A percentile compares a stretch with the other conserved stretches of the same genome.
These are phyloP conservation scores for Debaryomyces robertsiae DNA, from an alignment of 1,139 yeast genomes.

Conservation along the genomic window DNA sequence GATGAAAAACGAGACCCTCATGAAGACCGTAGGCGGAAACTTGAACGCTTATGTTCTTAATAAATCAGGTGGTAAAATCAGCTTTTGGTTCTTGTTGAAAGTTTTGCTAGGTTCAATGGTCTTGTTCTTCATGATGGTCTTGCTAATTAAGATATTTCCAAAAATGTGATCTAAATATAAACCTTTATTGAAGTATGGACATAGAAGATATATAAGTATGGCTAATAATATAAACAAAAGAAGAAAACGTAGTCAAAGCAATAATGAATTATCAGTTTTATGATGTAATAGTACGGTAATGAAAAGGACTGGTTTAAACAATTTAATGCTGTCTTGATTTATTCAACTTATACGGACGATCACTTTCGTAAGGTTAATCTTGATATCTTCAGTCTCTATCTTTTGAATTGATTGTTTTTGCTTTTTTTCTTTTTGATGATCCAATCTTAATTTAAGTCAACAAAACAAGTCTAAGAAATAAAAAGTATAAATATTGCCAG, in stretches of 20 bases:
- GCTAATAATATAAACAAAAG: constrained; percentile 11
- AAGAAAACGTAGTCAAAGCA: constrained; percentile 6
- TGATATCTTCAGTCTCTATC: too few relatives aligned
- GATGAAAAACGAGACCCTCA: constrained; percentile 37
- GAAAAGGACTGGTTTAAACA: constrained; percentile 2
- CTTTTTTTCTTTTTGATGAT: not conserved
- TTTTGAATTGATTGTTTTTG: too few relatives aligned
- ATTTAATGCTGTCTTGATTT: constrained; percentile 3
- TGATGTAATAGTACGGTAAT: not conserved
- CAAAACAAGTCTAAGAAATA: constrained; percentile 6
- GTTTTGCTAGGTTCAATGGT: constrained; percentile 26
- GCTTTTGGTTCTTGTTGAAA: constrained; percentile 40
- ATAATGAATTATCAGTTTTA: constrained; percentile 1
- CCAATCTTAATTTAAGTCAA: not conserved
- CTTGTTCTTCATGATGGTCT: constrained; percentile 31
- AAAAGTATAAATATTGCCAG: constrained; percentile 6
- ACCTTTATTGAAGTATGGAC: constrained; percentile 9
- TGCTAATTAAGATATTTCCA: constrained; percentile 32
- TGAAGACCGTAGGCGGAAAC: constrained; percentile 41
- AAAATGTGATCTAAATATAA: constrained; percentile 20
- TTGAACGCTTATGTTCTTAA: constrained; percentile 39
- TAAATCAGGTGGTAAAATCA: constrained; percentile 42
- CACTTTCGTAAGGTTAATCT: too few relatives aligned
- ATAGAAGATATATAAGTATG: constrained; percentile 7
- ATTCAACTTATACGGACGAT: constrained; percentile 1